Evolutionary conservation across 1,284 basidiomycete species (phyloP).

Genomic region (Wallemia hederae): DNA sequence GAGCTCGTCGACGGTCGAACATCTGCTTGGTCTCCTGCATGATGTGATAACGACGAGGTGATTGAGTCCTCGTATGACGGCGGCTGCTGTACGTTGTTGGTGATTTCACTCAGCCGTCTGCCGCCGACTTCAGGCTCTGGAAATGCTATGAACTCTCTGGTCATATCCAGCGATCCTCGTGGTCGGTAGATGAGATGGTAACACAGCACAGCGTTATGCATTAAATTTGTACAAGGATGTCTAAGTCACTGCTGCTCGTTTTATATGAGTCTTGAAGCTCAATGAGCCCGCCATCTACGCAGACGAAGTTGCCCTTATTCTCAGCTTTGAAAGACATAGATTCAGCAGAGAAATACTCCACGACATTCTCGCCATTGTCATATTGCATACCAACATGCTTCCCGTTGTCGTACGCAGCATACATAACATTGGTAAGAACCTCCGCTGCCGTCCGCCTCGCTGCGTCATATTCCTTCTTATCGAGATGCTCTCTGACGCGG

Average conservation of each 20-base stretch:
- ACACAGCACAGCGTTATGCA: neutral
- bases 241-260: neutral
- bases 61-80: neutral
- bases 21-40: too few relatives aligned
- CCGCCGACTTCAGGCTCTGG: neutral
- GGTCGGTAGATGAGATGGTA: neutral
- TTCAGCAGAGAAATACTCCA: neutral
- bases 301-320: neutral
- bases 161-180: neutral
- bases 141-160: neutral
- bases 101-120: neutral
- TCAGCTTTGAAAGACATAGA: neutral
- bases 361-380: neutral
- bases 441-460: neutral
- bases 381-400: neutral
- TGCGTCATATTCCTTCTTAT: neutral
- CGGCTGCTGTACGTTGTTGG: neutral
- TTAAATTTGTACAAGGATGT: neutral
- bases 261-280: neutral
- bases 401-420: neutral
- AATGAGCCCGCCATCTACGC: neutral
- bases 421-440: neutral
- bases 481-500: neutral
- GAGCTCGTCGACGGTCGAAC: neutral
- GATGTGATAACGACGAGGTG: too few relatives aligned